Evolutionary conservation across 306 rosid genomes (phyloP), one percentile per base, ranked within the genome.

Genomic region (Carpinus viminea): DNA sequence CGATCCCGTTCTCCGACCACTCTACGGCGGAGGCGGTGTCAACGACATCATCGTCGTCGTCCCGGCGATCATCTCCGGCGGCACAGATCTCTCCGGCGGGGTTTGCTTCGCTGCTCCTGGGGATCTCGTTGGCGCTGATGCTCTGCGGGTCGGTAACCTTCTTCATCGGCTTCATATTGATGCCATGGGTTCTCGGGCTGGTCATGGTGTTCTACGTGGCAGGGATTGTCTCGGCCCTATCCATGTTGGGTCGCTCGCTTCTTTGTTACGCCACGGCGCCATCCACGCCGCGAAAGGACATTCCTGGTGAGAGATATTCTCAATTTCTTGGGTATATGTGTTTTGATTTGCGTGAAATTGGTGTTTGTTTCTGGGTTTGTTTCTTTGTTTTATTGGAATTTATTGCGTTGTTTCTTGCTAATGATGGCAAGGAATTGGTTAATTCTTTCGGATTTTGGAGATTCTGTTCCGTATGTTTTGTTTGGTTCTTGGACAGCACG

Each of bases 131-230:
- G 81, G 81, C 99, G 51, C 76, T 96, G 90, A 96, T 96, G 96
- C 89, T 96, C 1, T 91, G 98, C 62, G 99, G 99, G 72, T 93
- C 97, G 50, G 93, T 96, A 18, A 89, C 99, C 46, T 96, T 96
- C 86, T 88, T 96, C 24, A 82, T 96, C 34, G 98, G 97, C 48
- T 96, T 96, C 80, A 73, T 96, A 48, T 80, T 96, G 80, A 91
- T 96, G 98, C 97, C 99, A 0, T 96, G 98, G 99, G 90, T 93
- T 82, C 73, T 93, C 18, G 96, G 97, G 11, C 86, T 93, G 84
- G 83, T 88, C 0, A 87, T 89, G 94, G 62, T 95, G 20, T 82
- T 91, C 50, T 95, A 89, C 21, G 91, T 93, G 74, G 98, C 85
- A 12, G 98, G 93, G 46, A 21, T 95, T 26, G 82, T 96, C 28